A percentile compares a stretch with the other conserved stretches of the same genome.
Evolutionary conservation across 352 stramenopile species (phyloP).

Genomic region (Pythium scleroteichum): DNA sequence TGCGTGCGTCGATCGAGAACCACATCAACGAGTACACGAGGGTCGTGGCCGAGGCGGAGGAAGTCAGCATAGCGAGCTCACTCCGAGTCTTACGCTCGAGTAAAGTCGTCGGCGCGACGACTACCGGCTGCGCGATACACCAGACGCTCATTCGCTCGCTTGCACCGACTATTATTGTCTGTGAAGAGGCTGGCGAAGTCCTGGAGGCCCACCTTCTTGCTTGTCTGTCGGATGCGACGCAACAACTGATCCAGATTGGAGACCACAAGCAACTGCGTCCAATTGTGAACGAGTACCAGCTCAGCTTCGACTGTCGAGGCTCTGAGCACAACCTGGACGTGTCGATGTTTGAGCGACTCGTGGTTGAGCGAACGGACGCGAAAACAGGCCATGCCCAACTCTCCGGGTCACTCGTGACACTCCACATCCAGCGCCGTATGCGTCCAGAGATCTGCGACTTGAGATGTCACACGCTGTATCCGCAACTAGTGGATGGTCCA

Average conservation of each 20-base stretch:
- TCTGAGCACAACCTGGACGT: conserved; percentile 63
- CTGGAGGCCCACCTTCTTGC: conserved; percentile 70
- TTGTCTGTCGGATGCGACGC: conserved; percentile 55
- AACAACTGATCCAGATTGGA: conserved; percentile 88
- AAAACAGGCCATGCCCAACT: conserved; percentile 4
- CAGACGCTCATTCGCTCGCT: conserved; percentile 60
- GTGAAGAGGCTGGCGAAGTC: conserved; percentile 89
- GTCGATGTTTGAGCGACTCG: conserved; percentile 85
- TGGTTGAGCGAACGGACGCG: conserved; percentile 10
- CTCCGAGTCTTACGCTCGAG: conserved; percentile 26
- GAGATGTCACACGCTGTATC: conserved; percentile 70
- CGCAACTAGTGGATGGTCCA: conserved; percentile 50
- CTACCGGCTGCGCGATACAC: conserved; percentile 75
- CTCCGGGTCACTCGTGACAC: conserved; percentile 31
- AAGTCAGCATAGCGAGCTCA: conserved; percentile 30
- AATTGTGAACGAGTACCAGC: conserved; percentile 69
- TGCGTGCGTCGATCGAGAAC: conserved; percentile 10
- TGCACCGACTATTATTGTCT: conserved; percentile 70
- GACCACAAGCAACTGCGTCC: conserved; percentile 87
- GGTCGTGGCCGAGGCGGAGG: conserved; percentile 33
- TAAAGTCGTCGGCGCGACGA: conserved; percentile 84
- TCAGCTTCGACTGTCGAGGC: conserved; percentile 50
- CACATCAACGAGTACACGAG: conserved; percentile 20
- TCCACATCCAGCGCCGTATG: conserved; percentile 83
- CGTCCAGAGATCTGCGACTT: conserved; percentile 78